Evolutionary conservation across 2,329 filamentous ascomycete genomes (phyloP).

Genomic region (Metarhizium brunneum): DNA sequence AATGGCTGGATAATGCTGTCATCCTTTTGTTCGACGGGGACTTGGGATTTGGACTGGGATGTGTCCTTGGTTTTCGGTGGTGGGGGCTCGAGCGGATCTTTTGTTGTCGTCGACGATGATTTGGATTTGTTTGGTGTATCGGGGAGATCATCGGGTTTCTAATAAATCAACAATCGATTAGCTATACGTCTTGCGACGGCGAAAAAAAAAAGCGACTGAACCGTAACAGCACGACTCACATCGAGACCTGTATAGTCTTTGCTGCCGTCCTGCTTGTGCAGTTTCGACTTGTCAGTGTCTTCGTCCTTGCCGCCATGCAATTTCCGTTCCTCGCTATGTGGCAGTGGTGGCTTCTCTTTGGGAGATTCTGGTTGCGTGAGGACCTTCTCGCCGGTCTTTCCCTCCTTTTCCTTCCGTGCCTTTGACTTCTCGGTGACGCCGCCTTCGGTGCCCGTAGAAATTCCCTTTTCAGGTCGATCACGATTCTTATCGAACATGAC

Average conservation of each 20-base stretch:
- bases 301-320: conserved; percentile 35
- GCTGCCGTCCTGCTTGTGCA: conserved; percentile 26
- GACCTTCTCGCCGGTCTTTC: conserved; percentile 52
- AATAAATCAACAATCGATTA: conserved; percentile 2
- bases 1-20: conserved; percentile 65
- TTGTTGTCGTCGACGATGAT: conserved; percentile 51
- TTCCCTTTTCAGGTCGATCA: conserved; percentile 69
- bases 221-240: conserved; percentile 12
- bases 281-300: conserved; percentile 32
- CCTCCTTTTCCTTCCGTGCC: conserved; percentile 59
- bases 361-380: conserved; percentile 74
- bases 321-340: conserved; percentile 71
- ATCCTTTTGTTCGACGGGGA: conserved; percentile 29
- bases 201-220: neutral
- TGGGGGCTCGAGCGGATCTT: conserved; percentile 2
- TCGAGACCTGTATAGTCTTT: conserved; percentile 28
- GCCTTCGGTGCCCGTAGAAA: conserved; percentile 70
- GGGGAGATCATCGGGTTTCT: conserved; percentile 79
- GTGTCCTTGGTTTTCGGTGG: conserved; percentile 12
- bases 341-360: conserved; percentile 75
- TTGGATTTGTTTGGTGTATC: conserved; percentile 66
- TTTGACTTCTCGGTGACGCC: conserved; percentile 84
- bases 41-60: conserved; percentile 5
- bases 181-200: neutral
- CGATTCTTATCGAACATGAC: conserved; percentile 89